phyloP scores from a whole-genome alignment of 2,329 filamentous ascomycete species.

The Pseudocercospora fijiensis region DNA sequence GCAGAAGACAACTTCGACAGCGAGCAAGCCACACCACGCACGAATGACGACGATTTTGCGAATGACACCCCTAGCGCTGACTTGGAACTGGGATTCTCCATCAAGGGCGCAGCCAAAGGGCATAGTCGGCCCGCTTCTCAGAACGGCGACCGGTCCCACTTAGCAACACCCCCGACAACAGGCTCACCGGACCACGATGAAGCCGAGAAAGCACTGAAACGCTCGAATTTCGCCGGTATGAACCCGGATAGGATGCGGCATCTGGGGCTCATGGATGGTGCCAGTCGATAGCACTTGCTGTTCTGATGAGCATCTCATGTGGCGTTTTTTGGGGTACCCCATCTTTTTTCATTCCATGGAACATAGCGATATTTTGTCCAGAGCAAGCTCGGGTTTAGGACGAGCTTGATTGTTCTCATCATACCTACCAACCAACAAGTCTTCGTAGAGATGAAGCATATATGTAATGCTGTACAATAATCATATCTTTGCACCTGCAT shows the following conservation, averaged over 20 bases:
- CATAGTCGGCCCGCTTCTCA: constrained; percentile 22
- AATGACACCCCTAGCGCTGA: constrained; percentile 16
- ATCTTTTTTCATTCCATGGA: background rate
- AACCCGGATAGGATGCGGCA: constrained; percentile 40
- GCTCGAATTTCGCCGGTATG: constrained; percentile 36
- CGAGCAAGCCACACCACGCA: constrained; percentile 17
- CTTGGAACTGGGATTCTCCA: constrained; percentile 30
- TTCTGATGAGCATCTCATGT: background rate
- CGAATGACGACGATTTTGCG: constrained; percentile 16
- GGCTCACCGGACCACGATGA: constrained; percentile 39
- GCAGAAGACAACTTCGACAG: constrained; percentile 16
- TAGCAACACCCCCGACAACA: constrained; percentile 46
- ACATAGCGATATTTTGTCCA: constrained; percentile 8
- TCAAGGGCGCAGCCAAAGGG: constrained; percentile 31
- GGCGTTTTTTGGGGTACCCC: constrained; percentile 7
- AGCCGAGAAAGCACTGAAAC: constrained; percentile 29
- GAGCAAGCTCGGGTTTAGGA: constrained; percentile 9
- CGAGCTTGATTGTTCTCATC: background rate
- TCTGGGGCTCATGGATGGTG: constrained; percentile 33
- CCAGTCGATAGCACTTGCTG: constrained; percentile 20
- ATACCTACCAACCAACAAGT: no score
- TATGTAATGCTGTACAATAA: constrained; percentile 30
- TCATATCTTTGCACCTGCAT: no score
- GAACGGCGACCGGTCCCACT: constrained; percentile 43
- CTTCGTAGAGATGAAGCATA: constrained; percentile 4